Percentiles rank a stretch among this genome's conserved stretches.
Conservation (phyloP, 192 early-diverging fungal species). For the Chytriomyces confervae region DNA sequence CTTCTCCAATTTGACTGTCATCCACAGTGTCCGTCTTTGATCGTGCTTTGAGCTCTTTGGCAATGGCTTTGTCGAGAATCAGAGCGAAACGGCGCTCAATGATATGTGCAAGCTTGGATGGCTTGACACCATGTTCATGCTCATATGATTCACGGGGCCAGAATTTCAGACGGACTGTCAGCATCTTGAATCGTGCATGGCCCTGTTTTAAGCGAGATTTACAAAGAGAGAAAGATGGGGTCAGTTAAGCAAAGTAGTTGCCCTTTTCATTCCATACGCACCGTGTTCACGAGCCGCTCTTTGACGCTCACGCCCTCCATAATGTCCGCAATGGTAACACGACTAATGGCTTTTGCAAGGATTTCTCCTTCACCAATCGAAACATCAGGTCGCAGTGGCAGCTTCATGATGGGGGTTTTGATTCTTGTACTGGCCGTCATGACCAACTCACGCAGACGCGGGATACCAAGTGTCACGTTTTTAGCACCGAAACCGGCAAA, state of each 20-base stretch:
- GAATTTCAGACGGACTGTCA: constrained; percentile 82
- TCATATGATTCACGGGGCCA: constrained; percentile 81
- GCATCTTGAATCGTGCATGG: constrained; percentile 70
- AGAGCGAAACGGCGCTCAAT: constrained; percentile 79
- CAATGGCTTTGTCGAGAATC: constrained; percentile 75
- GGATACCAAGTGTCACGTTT: constrained; percentile 99
- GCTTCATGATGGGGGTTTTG: constrained; percentile 92
- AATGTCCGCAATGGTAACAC: constrained; percentile 81
- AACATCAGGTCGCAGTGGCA: constrained; percentile 75
- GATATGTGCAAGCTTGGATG: constrained; percentile 71
- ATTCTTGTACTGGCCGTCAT: constrained; percentile 94
- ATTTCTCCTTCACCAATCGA: constrained; percentile 60
- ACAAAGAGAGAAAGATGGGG: background rate
- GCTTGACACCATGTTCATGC: constrained; percentile 75
- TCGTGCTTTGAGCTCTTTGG: constrained; percentile 74
- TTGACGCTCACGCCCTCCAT: constrained; percentile 84
- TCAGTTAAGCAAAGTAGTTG: background rate
- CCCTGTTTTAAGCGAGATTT: constrained; percentile 6
- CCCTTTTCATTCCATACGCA: constrained; percentile 1
- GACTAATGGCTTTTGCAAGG: constrained; percentile 76
- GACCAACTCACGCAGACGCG: constrained; percentile 98
- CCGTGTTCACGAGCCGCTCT: constrained; percentile 65
- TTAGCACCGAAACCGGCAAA: constrained; percentile 90
- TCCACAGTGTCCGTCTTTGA: constrained; percentile 42
- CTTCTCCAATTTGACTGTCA: constrained; percentile 45